These are phyloP conservation scores for Penicillium lividum DNA, from an alignment of 495 filamentous ascomycete species.

Conservation along the genomic window DNA sequence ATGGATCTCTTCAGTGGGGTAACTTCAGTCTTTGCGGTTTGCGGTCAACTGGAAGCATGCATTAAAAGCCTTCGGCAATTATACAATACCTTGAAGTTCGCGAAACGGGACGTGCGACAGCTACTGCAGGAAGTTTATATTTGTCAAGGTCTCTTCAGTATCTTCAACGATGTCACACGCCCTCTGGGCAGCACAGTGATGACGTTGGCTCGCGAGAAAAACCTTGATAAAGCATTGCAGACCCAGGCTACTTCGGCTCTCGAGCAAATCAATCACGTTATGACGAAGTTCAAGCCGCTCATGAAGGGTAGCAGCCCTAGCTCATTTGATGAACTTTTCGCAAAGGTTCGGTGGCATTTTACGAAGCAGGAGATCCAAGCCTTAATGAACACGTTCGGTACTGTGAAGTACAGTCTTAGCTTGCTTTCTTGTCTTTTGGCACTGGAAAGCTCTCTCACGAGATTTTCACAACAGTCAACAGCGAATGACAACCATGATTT, in stretches of 20 bases:
- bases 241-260: slow-evolving; percentile 7
- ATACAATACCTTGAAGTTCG: slow-evolving; percentile 7
- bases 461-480: not conserved
- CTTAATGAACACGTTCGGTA: not conserved
- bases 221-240: slow-evolving; percentile 3
- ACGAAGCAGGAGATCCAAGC: not conserved
- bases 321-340: slow-evolving; percentile 10
- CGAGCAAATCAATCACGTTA: slow-evolving; percentile 2
- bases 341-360: slow-evolving; percentile 2
- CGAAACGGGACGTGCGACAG: slow-evolving; percentile 2
- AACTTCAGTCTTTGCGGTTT: slow-evolving; percentile 1
- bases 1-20: not conserved
- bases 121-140: not conserved
- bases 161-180: slow-evolving; percentile 2
- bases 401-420: not conserved
- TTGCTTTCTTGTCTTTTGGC: not conserved
- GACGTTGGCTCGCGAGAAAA: slow-evolving; percentile 2
- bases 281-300: slow-evolving; percentile 4
- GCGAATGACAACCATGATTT: not conserved
- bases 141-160: slow-evolving; percentile 4
- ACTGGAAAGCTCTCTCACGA: not conserved
- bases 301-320: not conserved
- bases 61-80: slow-evolving; percentile 4
- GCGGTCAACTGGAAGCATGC: slow-evolving; percentile 7
- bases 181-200: slow-evolving; percentile 4